Conservation (phyloP, 495 filamentous ascomycete genomes). For the Podospora australis region DNA sequence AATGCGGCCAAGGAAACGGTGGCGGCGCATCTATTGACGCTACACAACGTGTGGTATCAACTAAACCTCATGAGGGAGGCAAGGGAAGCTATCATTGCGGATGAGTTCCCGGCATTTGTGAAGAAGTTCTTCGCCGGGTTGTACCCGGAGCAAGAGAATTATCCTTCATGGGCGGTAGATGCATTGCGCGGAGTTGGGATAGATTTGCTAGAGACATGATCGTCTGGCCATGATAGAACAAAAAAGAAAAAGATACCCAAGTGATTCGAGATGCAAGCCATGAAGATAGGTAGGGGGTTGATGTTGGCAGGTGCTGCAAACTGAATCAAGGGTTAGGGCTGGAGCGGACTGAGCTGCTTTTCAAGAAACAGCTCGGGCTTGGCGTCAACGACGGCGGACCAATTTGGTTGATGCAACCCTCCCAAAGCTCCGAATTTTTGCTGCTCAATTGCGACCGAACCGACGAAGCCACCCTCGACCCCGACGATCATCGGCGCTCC, state of each 20-base stretch:
- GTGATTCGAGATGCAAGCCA: not conserved
- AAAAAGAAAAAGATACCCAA: not conserved
- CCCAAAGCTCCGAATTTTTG: slow-evolving; percentile 20
- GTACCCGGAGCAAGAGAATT: slow-evolving; percentile 60
- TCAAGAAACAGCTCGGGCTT: not conserved
- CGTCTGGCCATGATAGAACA: not conserved
- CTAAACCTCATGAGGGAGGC: slow-evolving; percentile 71
- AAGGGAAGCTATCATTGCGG: slow-evolving; percentile 73
- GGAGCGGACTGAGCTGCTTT: not conserved
- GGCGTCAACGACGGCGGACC: not conserved
- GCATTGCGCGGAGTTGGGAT: slow-evolving; percentile 81
- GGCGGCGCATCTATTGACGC: slow-evolving; percentile 86
- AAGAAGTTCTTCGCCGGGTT: slow-evolving; percentile 66
- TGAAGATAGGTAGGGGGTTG: not conserved
- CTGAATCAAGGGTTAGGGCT: slow-evolving; percentile 17
- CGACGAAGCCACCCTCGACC: slow-evolving; percentile 1
- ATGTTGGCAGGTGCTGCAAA: too few relatives aligned
- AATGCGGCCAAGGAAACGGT: slow-evolving; percentile 90
- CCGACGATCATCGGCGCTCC: slow-evolving; percentile 4
- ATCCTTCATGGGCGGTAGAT: slow-evolving; percentile 77
- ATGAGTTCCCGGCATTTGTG: slow-evolving; percentile 73
- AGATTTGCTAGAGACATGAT: slow-evolving; percentile 49
- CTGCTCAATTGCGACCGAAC: not conserved
- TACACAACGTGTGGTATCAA: slow-evolving; percentile 92
- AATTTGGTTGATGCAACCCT: not conserved